phyloP scores from a whole-genome alignment of 345 rosid species.

The Cardiospermum halicacabum region DNA sequence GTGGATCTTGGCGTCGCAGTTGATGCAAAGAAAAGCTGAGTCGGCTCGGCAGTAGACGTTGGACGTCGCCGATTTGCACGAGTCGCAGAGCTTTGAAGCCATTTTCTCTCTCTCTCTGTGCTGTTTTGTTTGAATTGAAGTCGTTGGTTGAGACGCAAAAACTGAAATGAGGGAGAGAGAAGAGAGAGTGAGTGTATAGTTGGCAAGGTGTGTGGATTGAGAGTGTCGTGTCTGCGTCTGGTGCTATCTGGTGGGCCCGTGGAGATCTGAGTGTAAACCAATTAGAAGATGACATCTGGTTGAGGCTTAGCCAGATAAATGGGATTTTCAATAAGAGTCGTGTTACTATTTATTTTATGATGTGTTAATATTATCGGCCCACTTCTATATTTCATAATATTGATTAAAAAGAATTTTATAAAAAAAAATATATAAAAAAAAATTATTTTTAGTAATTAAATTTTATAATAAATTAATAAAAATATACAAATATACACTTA shows the following conservation, averaged over 20 bases:
- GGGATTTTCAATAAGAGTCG: not conserved
- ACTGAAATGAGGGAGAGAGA: too few species aligned
- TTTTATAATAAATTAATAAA: too few species aligned
- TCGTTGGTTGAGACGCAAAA: not conserved
- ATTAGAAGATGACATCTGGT: slow-evolving; percentile 35
- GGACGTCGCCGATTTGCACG: slow-evolving; percentile 91
- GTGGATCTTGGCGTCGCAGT: slow-evolving; percentile 81
- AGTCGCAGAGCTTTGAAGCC: slow-evolving; percentile 92
- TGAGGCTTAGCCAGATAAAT: slow-evolving; percentile 47
- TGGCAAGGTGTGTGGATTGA: slow-evolving; percentile 11
- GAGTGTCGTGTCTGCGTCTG: not conserved
- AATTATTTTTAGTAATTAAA: too few species aligned
- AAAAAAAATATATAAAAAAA: too few species aligned
- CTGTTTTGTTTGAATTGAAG: not conserved
- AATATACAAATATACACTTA: too few species aligned
- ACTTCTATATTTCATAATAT: too few species aligned
- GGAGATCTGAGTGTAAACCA: slow-evolving; percentile 38
- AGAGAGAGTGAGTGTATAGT: not conserved
- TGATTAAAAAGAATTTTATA: too few species aligned
- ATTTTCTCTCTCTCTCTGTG: slow-evolving; percentile 19
- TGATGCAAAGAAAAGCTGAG: slow-evolving; percentile 82
- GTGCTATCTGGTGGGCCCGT: slow-evolving; percentile 61
- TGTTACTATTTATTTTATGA: not conserved
- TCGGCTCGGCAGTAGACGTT: slow-evolving; percentile 83
- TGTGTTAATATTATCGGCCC: too few species aligned